phyloP scores from a whole-genome alignment of 2,329 filamentous ascomycete species.

The Cytospora mali region DNA sequence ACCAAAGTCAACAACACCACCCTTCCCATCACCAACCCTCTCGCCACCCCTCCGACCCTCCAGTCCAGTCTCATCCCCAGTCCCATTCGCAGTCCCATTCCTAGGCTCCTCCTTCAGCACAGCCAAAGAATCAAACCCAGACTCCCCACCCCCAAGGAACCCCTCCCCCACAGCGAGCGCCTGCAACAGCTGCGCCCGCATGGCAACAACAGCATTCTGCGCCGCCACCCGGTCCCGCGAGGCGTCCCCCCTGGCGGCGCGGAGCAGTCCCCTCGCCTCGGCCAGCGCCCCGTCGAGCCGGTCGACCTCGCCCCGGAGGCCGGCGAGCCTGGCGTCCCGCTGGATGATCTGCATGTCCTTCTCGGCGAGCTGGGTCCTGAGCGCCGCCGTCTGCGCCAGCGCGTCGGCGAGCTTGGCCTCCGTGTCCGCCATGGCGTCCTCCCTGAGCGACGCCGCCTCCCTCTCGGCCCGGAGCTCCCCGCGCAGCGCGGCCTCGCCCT shows the following conservation, averaged over 20 bases:
- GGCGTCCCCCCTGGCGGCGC: not conserved
- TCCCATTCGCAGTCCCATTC: no score
- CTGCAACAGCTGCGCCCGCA: slow-evolving; percentile 20
- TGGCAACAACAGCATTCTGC: slow-evolving; percentile 9
- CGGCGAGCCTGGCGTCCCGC: not conserved
- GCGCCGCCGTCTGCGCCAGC: not conserved
- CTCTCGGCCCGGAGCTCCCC: not conserved
- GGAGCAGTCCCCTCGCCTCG: not conserved
- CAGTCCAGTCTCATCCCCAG: no score
- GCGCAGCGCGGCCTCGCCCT: not conserved
- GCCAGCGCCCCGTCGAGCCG: slow-evolving; percentile 7
- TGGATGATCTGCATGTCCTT: not conserved
- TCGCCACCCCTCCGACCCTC: not conserved
- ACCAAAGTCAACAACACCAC: not conserved
- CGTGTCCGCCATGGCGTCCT: not conserved
- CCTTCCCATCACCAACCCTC: not conserved
- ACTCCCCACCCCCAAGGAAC: slow-evolving; percentile 14
- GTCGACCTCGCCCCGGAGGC: slow-evolving; percentile 1
- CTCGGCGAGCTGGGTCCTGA: not conserved
- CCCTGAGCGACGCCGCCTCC: slow-evolving; percentile 1
- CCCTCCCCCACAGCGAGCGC: slow-evolving; percentile 23
- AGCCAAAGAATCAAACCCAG: not conserved
- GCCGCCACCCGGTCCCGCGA: slow-evolving; percentile 3
- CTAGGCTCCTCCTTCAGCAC: not conserved
- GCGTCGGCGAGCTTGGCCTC: not conserved